Percentiles rank a stretch among this genome's conserved stretches.
phyloP scores from a whole-genome alignment of 441 rosid genomes.

The Gossypium davidsonii region DNA sequence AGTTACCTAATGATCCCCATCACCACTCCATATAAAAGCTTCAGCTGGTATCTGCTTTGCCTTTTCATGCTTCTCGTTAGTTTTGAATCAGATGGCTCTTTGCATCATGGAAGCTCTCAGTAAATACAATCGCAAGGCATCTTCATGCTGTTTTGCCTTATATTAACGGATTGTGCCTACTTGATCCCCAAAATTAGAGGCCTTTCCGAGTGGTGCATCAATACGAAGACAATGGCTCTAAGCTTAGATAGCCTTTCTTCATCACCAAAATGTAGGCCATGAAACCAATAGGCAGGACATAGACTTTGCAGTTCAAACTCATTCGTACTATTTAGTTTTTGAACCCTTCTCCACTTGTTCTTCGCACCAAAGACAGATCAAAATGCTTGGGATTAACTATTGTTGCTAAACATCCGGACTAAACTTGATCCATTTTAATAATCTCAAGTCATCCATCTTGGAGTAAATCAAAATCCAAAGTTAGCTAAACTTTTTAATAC shows the following conservation, averaged over 20 bases:
- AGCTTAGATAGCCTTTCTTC: slow-evolving; percentile 53
- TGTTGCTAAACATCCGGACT: not conserved
- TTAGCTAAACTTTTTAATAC: not conserved
- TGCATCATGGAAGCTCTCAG: slow-evolving; percentile 68
- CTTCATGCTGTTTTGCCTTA: not conserved
- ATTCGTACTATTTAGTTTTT: slow-evolving; percentile 25
- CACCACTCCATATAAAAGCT: slow-evolving; percentile 26
- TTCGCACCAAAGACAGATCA: not conserved
- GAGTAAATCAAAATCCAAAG: not conserved
- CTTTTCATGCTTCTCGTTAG: slow-evolving; percentile 36
- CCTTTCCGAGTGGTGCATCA: slow-evolving; percentile 61
- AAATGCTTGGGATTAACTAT: not conserved
- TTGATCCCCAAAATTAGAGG: slow-evolving; percentile 65
- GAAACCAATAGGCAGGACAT: slow-evolving; percentile 14
- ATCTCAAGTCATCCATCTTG: not conserved
- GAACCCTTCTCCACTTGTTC: not conserved
- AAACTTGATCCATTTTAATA: not conserved
- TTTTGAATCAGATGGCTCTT: slow-evolving; percentile 72
- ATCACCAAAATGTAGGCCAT: slow-evolving; percentile 32
- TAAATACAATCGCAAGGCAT: slow-evolving; percentile 48
- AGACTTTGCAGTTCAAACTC: slow-evolving; percentile 24
- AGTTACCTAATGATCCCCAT: slow-evolving; percentile 35
- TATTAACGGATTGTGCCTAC: slow-evolving; percentile 34
- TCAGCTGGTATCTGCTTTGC: slow-evolving; percentile 35
- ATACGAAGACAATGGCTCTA: slow-evolving; percentile 47